These are phyloP conservation scores for Tolypocladium sp. DNA, from an alignment of 2,329 filamentous ascomycete species.

Conservation along the genomic window DNA sequence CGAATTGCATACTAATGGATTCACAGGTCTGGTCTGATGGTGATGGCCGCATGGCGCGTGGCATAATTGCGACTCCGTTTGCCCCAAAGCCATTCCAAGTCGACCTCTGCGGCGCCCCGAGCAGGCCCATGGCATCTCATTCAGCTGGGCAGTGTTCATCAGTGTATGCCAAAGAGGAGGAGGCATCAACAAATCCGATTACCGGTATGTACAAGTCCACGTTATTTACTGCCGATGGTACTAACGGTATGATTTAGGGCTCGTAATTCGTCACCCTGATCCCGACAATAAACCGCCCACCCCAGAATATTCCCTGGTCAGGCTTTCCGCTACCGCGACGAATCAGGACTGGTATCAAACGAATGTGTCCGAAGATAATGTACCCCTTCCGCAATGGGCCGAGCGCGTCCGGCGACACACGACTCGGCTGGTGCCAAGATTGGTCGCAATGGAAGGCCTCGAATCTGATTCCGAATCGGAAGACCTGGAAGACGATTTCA, in stretches of 20 bases:
- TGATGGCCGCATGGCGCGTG: constrained; percentile 33
- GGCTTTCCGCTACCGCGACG: constrained; percentile 40
- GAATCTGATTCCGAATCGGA: constrained; percentile 17
- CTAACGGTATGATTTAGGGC: constrained; percentile 20
- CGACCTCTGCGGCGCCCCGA: constrained; percentile 21
- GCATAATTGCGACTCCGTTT: constrained; percentile 43
- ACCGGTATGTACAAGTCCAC: constrained; percentile 6
- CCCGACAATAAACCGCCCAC: constrained; percentile 13
- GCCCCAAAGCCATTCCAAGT: constrained; percentile 42
- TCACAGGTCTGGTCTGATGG: constrained; percentile 33
- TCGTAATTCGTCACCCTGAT: constrained; percentile 31
- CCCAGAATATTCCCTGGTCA: constrained; percentile 42
- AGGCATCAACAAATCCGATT: constrained; percentile 21
- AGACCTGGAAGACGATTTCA: constrained; percentile 9
- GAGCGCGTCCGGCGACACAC: constrained; percentile 34
- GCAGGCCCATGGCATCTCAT: constrained; percentile 22
- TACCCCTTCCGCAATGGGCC: constrained; percentile 34
- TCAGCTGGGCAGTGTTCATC: constrained; percentile 35
- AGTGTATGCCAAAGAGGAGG: constrained; percentile 27
- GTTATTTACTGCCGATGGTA: neutral
- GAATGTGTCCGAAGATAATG: constrained; percentile 25
- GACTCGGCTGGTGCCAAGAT: constrained; percentile 32
- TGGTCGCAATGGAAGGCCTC: constrained; percentile 30
- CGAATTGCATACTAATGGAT: neutral
- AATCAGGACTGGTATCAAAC: constrained; percentile 46